Evolutionary conservation across 106 monocot genomes (phyloP).

Genomic region (Xerophyta viscosa): DNA sequence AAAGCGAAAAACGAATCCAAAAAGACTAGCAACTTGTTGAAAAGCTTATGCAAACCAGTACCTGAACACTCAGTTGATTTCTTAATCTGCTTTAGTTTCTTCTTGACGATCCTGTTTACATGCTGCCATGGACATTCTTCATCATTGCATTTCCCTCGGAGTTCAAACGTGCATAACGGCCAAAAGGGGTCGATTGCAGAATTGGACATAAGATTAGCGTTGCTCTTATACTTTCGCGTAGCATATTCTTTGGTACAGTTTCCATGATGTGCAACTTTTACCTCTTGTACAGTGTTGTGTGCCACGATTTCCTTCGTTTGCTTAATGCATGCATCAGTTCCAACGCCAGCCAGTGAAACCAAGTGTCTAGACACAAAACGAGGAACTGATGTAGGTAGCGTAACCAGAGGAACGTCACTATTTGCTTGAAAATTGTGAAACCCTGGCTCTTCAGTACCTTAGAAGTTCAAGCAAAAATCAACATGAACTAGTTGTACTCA

Average conservation of each 20-base stretch:
- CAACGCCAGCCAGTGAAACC: neutral
- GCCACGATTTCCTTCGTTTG: too few species aligned
- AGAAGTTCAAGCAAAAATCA: neutral
- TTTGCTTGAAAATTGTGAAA: neutral
- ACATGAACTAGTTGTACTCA: too few species aligned
- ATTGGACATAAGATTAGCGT: constrained; percentile 9
- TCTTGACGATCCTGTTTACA: constrained; percentile 10
- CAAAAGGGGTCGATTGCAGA: constrained; percentile 64
- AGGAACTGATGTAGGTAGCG: neutral
- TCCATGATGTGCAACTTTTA: too few species aligned
- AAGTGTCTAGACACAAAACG: neutral
- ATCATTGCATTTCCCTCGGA: constrained; percentile 93
- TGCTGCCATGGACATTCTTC: constrained; percentile 88
- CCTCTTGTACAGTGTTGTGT: too few species aligned
- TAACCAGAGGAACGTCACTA: neutral
- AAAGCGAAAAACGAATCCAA: constrained; percentile 6
- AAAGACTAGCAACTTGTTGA: neutral
- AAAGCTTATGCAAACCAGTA: constrained; percentile 25
- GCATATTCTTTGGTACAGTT: too few species aligned
- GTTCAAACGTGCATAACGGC: constrained; percentile 93
- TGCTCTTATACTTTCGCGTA: neutral
- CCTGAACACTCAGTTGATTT: constrained; percentile 4
- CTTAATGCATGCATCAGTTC: too few species aligned
- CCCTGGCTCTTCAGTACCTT: too few species aligned
- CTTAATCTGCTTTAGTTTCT: constrained; percentile 23